These are phyloP conservation scores for Hemerocallis citrina DNA, from an alignment of 106 monocot species.

Conservation along the genomic window DNA sequence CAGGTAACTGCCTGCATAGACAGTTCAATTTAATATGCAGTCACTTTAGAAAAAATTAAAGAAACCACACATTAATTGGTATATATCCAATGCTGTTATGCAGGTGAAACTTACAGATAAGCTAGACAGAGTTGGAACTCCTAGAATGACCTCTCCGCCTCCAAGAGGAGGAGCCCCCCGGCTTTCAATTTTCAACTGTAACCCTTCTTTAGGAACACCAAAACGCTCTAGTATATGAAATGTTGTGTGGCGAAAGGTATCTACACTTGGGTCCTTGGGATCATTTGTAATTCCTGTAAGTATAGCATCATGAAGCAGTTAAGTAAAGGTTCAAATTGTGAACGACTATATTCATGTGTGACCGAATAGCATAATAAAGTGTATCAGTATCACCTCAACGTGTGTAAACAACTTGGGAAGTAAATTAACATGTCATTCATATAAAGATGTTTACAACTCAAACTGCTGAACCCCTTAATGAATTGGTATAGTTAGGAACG, in stretches of 20 bases:
- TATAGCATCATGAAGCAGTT: neutral
- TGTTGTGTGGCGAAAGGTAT: slow-evolving; percentile 67
- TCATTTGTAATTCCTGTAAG: slow-evolving; percentile 83
- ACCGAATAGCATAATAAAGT: neutral
- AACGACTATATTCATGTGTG: neutral
- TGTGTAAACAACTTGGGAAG: too few species aligned
- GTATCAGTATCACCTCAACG: too few species aligned
- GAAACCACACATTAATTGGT: neutral
- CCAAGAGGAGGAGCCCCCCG: slow-evolving; percentile 84
- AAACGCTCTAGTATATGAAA: slow-evolving; percentile 80
- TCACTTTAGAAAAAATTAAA: neutral
- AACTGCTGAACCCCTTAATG: neutral
- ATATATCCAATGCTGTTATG: slow-evolving; percentile 13
- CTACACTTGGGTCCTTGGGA: slow-evolving; percentile 73
- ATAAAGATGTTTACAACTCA: neutral
- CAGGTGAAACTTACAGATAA: slow-evolving; percentile 12
- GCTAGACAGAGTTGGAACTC: slow-evolving; percentile 56
- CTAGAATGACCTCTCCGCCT: slow-evolving; percentile 75
- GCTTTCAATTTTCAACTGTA: slow-evolving; percentile 71
- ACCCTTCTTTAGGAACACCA: slow-evolving; percentile 77
- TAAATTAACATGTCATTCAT: too few species aligned
- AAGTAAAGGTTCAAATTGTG: neutral
- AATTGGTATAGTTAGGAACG: too few species aligned
- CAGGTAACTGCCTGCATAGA: slow-evolving; percentile 59
- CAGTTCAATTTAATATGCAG: neutral